A percentile compares a stretch with the other conserved stretches of the same genome.
Evolutionary conservation across 345 rosid genomes (phyloP).

Genomic region (Boechera divaricarpa): DNA sequence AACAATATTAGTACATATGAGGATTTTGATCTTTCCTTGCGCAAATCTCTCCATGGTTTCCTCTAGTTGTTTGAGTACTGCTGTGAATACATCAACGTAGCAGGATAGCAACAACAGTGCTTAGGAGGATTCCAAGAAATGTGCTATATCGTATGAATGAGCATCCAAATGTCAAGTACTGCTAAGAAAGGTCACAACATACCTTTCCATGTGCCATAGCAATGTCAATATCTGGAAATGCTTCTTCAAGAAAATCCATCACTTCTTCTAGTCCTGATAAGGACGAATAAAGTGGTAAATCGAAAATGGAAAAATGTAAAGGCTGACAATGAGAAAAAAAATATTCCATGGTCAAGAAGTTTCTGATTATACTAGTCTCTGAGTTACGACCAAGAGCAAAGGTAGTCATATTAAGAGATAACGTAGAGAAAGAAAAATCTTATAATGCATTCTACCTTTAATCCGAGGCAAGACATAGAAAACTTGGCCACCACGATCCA

Average conservation of each 20-base stretch:
- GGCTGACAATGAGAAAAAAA: conserved; percentile 16
- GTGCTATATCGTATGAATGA: conserved; percentile 15
- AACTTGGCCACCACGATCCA: conserved; percentile 91
- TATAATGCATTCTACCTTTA: conserved; percentile 60
- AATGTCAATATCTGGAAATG: conserved; percentile 74
- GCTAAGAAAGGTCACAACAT: conserved; percentile 35
- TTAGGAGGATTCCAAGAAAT: conserved; percentile 29
- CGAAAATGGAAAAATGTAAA: conserved; percentile 1
- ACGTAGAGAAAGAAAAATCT: conserved; percentile 22
- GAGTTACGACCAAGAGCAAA: conserved; percentile 21
- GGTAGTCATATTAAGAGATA: conserved; percentile 29
- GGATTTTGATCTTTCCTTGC: conserved; percentile 79
- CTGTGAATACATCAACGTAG: conserved; percentile 52
- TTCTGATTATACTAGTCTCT: conserved; percentile 26
- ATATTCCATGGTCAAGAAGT: conserved; percentile 3
- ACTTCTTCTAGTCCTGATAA: conserved; percentile 87
- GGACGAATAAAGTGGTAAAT: conserved; percentile 36
- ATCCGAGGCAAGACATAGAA: conserved; percentile 95
- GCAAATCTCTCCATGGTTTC: conserved; percentile 94
- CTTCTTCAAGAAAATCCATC: conserved; percentile 71
- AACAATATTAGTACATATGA: conserved; percentile 89
- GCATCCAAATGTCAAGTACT: conserved; percentile 32
- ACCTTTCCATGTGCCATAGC: conserved; percentile 98
- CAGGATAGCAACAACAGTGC: conserved; percentile 26
- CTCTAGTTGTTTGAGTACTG: conserved; percentile 93